A percentile compares a stretch with the other conserved stretches of the same genome.
Evolutionary conservation across 1,139 yeast genomes (phyloP).

Genomic region (Debaryomyces subglobosus): DNA sequence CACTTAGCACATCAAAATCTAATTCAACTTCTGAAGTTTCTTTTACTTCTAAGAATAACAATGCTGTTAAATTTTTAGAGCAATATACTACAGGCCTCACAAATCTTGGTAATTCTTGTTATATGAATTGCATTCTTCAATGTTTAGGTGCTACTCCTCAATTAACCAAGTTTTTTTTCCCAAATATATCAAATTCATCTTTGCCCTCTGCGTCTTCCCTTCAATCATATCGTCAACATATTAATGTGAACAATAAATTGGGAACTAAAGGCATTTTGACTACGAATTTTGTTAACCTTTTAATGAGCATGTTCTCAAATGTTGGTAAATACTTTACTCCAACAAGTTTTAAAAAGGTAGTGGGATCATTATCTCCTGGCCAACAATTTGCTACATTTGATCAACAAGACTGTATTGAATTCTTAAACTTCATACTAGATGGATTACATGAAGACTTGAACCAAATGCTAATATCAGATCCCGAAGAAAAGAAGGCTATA

Average conservation of each 20-base stretch:
- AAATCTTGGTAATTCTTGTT: conserved; percentile 91
- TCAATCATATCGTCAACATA: conserved; percentile 64
- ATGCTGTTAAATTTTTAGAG: conserved; percentile 30
- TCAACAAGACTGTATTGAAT: conserved; percentile 95
- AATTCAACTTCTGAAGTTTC: neutral
- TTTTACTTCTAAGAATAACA: conserved; percentile 5
- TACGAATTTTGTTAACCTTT: conserved; percentile 65
- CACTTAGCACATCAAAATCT: neutral
- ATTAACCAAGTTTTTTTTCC: conserved; percentile 45
- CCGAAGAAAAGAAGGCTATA: conserved; percentile 43
- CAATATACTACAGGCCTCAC: conserved; percentile 60
- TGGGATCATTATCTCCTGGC: conserved; percentile 70
- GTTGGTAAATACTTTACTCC: conserved; percentile 57
- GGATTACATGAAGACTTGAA: conserved; percentile 88
- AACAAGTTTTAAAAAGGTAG: conserved; percentile 57
- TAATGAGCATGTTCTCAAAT: conserved; percentile 60
- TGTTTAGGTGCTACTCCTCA: conserved; percentile 62
- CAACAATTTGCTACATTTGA: conserved; percentile 67
- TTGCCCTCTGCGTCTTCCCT: conserved; percentile 21
- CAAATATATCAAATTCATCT: conserved; percentile 26
- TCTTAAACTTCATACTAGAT: conserved; percentile 80
- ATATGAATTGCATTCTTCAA: conserved; percentile 89
- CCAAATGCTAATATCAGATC: conserved; percentile 45
- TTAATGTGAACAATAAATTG: conserved; percentile 71
- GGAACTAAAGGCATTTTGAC: conserved; percentile 88